Evolutionary conservation across 208 protist species (phyloP).

Genomic region (Endotrypanum monterogeii): DNA sequence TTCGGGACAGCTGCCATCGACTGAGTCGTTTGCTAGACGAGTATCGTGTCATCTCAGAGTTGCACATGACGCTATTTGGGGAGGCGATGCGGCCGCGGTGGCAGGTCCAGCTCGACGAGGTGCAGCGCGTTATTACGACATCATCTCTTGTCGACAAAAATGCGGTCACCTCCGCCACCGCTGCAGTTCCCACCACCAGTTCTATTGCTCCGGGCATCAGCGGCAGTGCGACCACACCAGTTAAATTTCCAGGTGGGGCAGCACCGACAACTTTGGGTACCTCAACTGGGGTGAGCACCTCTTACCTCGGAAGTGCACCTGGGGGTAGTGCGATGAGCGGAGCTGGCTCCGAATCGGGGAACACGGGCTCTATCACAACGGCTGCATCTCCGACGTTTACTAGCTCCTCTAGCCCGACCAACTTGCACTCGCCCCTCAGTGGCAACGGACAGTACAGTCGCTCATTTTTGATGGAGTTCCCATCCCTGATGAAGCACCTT

Average conservation of each 20-base stretch:
- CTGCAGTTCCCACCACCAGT: slow-evolving; percentile 9
- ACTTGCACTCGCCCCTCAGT: slow-evolving; percentile 37
- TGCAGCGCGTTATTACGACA: slow-evolving; percentile 83
- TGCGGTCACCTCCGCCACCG: slow-evolving; percentile 24
- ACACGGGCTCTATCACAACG: not conserved
- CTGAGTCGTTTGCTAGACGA: slow-evolving; percentile 70
- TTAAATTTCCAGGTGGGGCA: not conserved
- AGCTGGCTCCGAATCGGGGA: not conserved
- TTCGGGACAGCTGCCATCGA: slow-evolving; percentile 49
- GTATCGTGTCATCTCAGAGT: slow-evolving; percentile 71
- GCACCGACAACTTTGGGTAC: not conserved
- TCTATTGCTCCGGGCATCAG: not conserved
- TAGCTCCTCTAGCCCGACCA: slow-evolving; percentile 5
- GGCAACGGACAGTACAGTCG: slow-evolving; percentile 73
- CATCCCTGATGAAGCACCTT: slow-evolving; percentile 67
- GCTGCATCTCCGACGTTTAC: not conserved
- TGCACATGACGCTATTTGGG: slow-evolving; percentile 78
- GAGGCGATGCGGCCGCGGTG: slow-evolving; percentile 84
- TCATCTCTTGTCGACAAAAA: slow-evolving; percentile 35
- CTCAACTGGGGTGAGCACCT: not conserved
- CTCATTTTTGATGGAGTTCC: slow-evolving; percentile 79
- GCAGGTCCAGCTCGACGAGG: slow-evolving; percentile 89
- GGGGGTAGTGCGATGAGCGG: not conserved
- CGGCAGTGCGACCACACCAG: not conserved
- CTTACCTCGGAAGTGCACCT: not conserved